phyloP scores from a whole-genome alignment of 495 filamentous ascomycete species.

The Xylaria telfairii region DNA sequence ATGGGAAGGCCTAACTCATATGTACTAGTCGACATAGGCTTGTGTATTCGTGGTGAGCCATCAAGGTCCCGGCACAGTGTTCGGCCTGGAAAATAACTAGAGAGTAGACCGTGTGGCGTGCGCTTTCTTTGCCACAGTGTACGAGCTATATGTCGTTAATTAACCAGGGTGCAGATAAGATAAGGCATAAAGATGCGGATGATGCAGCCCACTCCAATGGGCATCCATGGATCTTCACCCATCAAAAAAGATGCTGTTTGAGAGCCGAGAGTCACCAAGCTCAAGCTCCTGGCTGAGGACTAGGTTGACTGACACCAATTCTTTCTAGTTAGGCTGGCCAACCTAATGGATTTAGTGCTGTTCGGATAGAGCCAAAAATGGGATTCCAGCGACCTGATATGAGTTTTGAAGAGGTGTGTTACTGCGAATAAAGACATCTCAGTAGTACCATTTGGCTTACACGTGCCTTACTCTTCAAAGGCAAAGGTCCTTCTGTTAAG shows the following conservation, averaged over 20 bases:
- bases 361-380: conserved; percentile 71
- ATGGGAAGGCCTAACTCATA: background rate
- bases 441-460: conserved; percentile 49
- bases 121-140: background rate
- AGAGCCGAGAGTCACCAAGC: too few species aligned
- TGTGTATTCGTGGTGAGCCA: background rate
- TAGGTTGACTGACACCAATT: background rate
- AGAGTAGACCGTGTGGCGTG: background rate
- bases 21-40: too few species aligned
- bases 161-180: conserved; percentile 29
- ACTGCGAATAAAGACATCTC: background rate
- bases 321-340: conserved; percentile 64
- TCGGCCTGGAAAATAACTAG: background rate
- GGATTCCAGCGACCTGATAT: conserved; percentile 77
- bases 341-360: conserved; percentile 77
- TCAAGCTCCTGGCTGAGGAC: too few species aligned
- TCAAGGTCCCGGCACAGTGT: background rate
- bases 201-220: conserved; percentile 10
- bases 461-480: conserved; percentile 74
- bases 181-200: conserved; percentile 18
- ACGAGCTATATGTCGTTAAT: background rate
- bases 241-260: conserved; percentile 22
- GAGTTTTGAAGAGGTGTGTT: conserved; percentile 73
- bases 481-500: background rate
- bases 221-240: too few species aligned